A percentile compares a stretch with the other conserved stretches of the same genome.
Evolutionary conservation across 1,284 basidiomycete genomes (phyloP).

Genomic region (Psilocybe mexicana): DNA sequence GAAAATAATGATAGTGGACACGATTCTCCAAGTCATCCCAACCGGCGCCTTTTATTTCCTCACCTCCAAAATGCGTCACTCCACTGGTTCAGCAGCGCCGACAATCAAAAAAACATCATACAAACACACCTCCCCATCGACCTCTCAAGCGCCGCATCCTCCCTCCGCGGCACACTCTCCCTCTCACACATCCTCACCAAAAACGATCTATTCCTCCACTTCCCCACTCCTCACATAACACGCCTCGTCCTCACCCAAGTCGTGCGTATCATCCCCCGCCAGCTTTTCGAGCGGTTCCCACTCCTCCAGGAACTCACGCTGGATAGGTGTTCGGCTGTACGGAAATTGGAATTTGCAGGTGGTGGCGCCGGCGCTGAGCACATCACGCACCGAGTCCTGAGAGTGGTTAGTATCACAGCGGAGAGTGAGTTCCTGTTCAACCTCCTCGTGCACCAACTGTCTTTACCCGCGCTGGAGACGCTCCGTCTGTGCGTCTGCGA

Average conservation of each 20-base stretch:
- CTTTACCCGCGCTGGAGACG: slow-evolving; percentile 9
- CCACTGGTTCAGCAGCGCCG: no score
- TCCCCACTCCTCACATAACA: slow-evolving; percentile 9
- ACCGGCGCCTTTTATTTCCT: not conserved
- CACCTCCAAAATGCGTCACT: slow-evolving; percentile 1
- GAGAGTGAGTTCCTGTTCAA: not conserved
- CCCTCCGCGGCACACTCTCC: not conserved
- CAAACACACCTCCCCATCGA: no score
- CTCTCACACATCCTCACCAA: not conserved
- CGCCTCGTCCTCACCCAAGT: not conserved
- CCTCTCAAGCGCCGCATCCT: not conserved
- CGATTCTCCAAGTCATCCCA: not conserved
- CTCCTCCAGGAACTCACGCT: not conserved
- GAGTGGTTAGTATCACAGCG: not conserved
- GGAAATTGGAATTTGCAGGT: not conserved
- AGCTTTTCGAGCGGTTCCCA: slow-evolving; percentile 3
- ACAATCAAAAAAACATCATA: not conserved
- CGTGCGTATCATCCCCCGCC: not conserved
- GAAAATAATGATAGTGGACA: not conserved
- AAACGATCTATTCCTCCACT: not conserved
- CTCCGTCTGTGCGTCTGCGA: no score
- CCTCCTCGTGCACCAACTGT: not conserved
- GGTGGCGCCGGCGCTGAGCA: not conserved
- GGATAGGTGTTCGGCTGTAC: not conserved
- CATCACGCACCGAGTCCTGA: not conserved